Base-by-base conservation (phyloP, 1,139 yeast species). In the Scheffersomyces parashehatae region DNA sequence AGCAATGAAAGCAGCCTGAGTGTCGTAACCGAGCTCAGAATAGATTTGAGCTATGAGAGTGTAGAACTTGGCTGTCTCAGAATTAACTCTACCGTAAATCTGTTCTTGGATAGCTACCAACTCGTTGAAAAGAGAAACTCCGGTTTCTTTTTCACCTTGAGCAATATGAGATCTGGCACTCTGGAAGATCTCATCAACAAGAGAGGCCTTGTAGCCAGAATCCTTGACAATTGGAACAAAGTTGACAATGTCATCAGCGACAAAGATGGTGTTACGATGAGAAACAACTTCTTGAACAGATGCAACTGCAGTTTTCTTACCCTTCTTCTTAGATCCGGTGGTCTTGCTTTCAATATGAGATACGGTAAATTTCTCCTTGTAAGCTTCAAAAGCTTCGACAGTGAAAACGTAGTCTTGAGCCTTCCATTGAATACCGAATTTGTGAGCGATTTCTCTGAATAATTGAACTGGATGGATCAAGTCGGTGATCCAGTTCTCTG, bases 341-440 rank as follows among this genome's bases (percentile, higher is more conserved):
- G 54, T 39, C 35, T 54, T 56, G 16, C 52, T 35, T 5, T 41
- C 54, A 36, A 49, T 55, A 14, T 59, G 44, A 31, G 51, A 59
- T 3, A 55, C 47, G 13, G 56, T 52, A 28, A 60, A 45, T 36
- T 48, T 41, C 5, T 49, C 52, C 36, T 55, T 52, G 34, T 62
- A 68, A 6, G 56, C 55, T 38, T 75, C 81, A 47, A 77, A 73
- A 26, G 67, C 67, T 40, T 73, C 79, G 42, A 61, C 60, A 35
- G 80, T 73, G 59, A 81, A 81, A 11, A 64, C 68, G 59, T 79
- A 84, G 14, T 70, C 64, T 49, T 69, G 74, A n/a, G 79, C 64
- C 52, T 72, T 69, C 88, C 96, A 85, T 70, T 93, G 99, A 46
- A 93, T 80, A 67, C 99, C 99, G 53, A 84, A 81, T 65, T 87